Conservation (phyloP, 345 rosid genomes). For the Nasturtium officinale region DNA sequence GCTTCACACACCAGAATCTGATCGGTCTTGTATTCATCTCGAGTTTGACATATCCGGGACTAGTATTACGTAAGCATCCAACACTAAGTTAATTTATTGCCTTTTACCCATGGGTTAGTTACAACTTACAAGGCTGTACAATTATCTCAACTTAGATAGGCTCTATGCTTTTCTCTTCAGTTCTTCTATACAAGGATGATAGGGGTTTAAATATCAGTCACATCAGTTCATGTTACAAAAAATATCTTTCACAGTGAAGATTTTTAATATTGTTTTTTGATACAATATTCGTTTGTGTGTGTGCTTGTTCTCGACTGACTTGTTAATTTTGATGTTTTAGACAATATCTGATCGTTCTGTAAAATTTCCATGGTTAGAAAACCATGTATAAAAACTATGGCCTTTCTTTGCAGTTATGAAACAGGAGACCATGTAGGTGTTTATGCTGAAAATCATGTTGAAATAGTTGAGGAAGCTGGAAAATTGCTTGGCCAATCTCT, state of each 20-base stretch:
- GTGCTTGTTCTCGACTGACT: neutral
- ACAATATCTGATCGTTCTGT: neutral
- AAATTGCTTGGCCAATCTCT: constrained; percentile 68
- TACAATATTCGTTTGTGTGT: neutral
- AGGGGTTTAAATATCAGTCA: neutral
- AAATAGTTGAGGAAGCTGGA: constrained; percentile 75
- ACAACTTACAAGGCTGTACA: neutral
- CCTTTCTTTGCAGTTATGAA: constrained; percentile 64
- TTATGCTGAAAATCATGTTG: constrained; percentile 69
- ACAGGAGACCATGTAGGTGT: constrained; percentile 97
- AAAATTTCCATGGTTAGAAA: neutral
- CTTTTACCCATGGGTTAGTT: constrained; percentile 6
- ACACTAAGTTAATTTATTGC: neutral
- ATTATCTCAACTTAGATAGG: neutral
- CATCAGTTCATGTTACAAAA: neutral
- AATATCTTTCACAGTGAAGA: neutral
- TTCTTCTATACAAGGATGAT: neutral
- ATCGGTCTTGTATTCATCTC: constrained; percentile 91
- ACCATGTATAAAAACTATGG: neutral
- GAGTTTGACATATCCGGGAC: constrained; percentile 85
- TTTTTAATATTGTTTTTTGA: neutral
- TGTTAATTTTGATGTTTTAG: neutral
- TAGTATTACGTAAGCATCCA: constrained; percentile 63
- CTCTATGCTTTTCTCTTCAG: neutral
- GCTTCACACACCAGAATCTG: constrained; percentile 88